A percentile compares a stretch with the other conserved stretches of the same genome.
Evolutionary conservation across 2,329 filamentous ascomycete genomes (phyloP).

Genomic region (Ophiostoma tasmaniense): DNA sequence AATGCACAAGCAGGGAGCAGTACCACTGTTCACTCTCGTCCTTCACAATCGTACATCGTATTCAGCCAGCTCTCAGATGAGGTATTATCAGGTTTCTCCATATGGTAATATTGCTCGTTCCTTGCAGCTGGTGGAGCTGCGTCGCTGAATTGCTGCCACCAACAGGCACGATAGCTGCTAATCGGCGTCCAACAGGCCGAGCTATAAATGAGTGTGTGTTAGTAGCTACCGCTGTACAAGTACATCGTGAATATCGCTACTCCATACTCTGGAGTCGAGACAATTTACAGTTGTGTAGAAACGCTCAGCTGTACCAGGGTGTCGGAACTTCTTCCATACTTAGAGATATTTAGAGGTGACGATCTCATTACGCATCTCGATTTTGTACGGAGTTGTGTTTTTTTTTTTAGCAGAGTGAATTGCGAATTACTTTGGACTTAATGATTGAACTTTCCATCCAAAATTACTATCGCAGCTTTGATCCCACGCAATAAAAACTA

Average conservation of each 20-base stretch:
- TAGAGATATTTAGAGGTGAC: conserved; percentile 1
- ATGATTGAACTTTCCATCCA: background rate
- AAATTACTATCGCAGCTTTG: background rate
- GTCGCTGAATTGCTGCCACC: conserved; percentile 1
- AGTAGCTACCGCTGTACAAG: too few species aligned
- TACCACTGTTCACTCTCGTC: background rate
- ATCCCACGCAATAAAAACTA: background rate
- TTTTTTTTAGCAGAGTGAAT: too few species aligned
- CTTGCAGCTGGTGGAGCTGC: conserved; percentile 1
- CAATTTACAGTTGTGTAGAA: conserved; percentile 8
- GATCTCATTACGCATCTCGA: background rate
- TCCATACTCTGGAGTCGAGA: background rate
- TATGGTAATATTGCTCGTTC: conserved; percentile 6
- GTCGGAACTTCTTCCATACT: background rate
- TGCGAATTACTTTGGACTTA: too few species aligned
- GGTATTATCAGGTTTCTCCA: conserved; percentile 8
- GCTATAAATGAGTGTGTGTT: background rate
- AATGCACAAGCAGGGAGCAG: background rate
- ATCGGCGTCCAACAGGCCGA: background rate
- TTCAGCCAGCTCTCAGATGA: background rate
- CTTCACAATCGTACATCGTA: background rate
- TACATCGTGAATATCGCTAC: background rate
- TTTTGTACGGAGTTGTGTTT: background rate
- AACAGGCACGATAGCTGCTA: conserved; percentile 1
- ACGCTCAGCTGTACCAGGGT: conserved; percentile 6